phyloP scores from a whole-genome alignment of 2,329 filamentous ascomycete genomes.

The Fusarium clavum region DNA sequence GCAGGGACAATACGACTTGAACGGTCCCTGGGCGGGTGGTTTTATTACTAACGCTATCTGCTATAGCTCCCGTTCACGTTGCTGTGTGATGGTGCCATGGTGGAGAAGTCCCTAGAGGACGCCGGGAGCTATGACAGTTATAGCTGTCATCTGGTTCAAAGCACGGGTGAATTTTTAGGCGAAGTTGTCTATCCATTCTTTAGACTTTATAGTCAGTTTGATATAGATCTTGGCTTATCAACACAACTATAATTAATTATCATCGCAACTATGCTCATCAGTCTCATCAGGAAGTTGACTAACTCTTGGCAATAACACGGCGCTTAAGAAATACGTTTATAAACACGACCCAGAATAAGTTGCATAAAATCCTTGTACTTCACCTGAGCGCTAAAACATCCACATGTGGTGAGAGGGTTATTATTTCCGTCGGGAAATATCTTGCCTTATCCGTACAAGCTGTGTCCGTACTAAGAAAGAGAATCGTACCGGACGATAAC shows the following conservation, averaged over 20 bases:
- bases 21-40: conserved; percentile 5
- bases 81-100: background rate
- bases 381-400: conserved; percentile 1
- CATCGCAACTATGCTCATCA: background rate
- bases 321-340: background rate
- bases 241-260: background rate
- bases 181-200: background rate
- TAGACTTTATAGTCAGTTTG: background rate
- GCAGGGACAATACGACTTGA: conserved; percentile 2
- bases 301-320: background rate
- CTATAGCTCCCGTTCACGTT: background rate
- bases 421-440: conserved; percentile 7
- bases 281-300: background rate
- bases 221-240: background rate
- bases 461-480: background rate
- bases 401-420: background rate
- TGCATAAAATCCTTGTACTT: background rate
- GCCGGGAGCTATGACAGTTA: background rate
- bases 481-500: background rate
- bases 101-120: background rate
- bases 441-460: background rate
- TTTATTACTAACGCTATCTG: background rate
- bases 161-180: background rate
- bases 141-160: background rate
- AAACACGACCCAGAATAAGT: background rate